Base-by-base conservation (phyloP, 2,329 filamentous ascomycete genomes). In the Coniochaeta prunicola region DNA sequence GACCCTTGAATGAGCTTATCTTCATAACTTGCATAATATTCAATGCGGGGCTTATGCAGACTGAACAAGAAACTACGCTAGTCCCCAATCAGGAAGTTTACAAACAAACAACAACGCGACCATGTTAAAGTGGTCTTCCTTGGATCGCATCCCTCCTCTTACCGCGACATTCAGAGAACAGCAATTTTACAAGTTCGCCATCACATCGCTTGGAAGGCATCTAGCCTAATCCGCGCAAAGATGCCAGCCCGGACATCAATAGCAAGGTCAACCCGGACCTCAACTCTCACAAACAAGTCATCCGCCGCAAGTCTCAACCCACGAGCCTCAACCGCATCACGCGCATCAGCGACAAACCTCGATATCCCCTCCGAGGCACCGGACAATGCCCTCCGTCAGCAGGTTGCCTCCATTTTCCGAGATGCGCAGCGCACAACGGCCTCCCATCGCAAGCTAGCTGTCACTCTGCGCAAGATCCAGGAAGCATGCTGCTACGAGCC, bases 361-460 rank as follows among this genome's bases (percentile, higher is more conserved):
- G 76, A 82, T 45, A 72, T 89, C n/a, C 88, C 89, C 40, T 83
- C 88, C 66, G 91, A 96, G 69, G 82, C 86, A 3, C 83, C 85
- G 57, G 80, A 85, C 53, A 91, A 84, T 59, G 82, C 82, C 17
- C 76, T 97, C 64, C 89, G 92, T 67, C 82, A 80, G 36, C 88
- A 90, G 69, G 80, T 96, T 57, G 89, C 87, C 69, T 75, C 81
- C 58, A 81, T 91, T 55, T 92, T 92, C 69, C 81, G 82, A 64
- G 89, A 92, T 71, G 92, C 93, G 34, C 94, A 99, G 73, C 87
- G 88, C 66, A 96, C 90, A 1, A 96, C 90, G 0, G 91, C 92
- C 1, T 90, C 90, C 1, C 94, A 99, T 71, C 82, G 93, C 61
- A 97, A 97, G 70, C 82, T 96, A 0, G 88, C 89, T 4, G 89